Conservation (phyloP, 1,284 basidiomycete species). For the Ustilago cynodontis region DNA sequence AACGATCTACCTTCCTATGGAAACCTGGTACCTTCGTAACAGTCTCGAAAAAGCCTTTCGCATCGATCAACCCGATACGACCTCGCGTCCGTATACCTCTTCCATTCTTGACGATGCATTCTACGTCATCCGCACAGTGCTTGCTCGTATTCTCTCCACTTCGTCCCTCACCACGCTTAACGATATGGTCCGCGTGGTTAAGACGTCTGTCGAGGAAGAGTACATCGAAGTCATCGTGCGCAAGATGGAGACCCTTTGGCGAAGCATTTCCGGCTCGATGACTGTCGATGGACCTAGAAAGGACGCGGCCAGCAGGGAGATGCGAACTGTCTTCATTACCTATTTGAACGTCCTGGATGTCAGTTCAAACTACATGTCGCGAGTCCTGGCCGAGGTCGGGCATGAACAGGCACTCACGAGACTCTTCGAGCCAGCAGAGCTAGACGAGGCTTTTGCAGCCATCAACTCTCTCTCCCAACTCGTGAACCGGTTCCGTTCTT, state of each 20-base stretch:
- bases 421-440: slow-evolving; percentile 27
- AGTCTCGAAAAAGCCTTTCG: slow-evolving; percentile 79
- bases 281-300: slow-evolving; percentile 67
- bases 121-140: slow-evolving; percentile 64
- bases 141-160: slow-evolving; percentile 61
- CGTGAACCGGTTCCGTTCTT: slow-evolving; percentile 38
- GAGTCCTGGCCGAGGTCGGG: slow-evolving; percentile 57
- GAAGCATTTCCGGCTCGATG: slow-evolving; percentile 55
- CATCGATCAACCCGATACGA: slow-evolving; percentile 52
- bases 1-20: slow-evolving; percentile 86
- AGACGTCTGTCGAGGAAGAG: slow-evolving; percentile 59
- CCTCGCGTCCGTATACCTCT: slow-evolving; percentile 54
- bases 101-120: slow-evolving; percentile 68
- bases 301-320: slow-evolving; percentile 65
- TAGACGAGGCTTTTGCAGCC: slow-evolving; percentile 25
- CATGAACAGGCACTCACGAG: slow-evolving; percentile 35
- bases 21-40: slow-evolving; percentile 90
- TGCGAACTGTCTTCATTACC: slow-evolving; percentile 59
- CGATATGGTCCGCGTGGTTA: slow-evolving; percentile 42
- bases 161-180: slow-evolving; percentile 48
- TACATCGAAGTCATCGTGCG: slow-evolving; percentile 64
- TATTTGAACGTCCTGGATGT: slow-evolving; percentile 67
- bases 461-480: slow-evolving; percentile 21
- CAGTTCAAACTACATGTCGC: slow-evolving; percentile 59
- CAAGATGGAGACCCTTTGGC: slow-evolving; percentile 64